Evolutionary conservation across 192 early-diverging fungal species (phyloP).

Genomic region (Coemansia sp.): DNA sequence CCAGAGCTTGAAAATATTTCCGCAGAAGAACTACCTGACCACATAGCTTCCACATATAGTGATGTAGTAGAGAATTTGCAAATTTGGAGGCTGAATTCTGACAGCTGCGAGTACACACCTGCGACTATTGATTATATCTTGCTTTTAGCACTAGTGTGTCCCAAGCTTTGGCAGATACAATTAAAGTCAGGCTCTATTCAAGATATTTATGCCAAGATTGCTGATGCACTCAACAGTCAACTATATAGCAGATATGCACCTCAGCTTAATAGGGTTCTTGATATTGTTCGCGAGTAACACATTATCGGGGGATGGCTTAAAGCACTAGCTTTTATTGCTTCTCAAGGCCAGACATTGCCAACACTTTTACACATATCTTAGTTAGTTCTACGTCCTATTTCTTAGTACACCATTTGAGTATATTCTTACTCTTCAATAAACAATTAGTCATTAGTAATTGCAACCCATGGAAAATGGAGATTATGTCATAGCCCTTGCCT

Average conservation of each 20-base stretch:
- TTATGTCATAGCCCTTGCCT: too few species aligned
- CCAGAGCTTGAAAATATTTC: background rate
- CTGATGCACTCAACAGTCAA: background rate
- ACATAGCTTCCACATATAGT: background rate
- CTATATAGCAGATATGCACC: background rate
- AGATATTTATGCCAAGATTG: background rate
- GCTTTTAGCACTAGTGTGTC: background rate
- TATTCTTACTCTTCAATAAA: too few species aligned
- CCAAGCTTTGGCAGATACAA: background rate
- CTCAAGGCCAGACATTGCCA: too few species aligned
- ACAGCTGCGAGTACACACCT: background rate
- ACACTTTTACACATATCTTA: too few species aligned
- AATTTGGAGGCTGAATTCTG: background rate
- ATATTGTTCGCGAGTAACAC: too few species aligned
- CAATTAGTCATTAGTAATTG: too few species aligned
- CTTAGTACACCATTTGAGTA: too few species aligned
- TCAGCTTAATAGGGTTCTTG: background rate
- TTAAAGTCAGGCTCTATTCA: too few species aligned
- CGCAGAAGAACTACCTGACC: background rate
- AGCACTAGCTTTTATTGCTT: too few species aligned
- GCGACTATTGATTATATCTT: background rate
- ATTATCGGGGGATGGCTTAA: too few species aligned
- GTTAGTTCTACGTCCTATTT: too few species aligned
- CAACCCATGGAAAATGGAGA: too few species aligned
- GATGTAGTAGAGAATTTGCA: background rate